Conservation (phyloP, 257 asterid genomes). For the Fraxinus cuspidata region DNA sequence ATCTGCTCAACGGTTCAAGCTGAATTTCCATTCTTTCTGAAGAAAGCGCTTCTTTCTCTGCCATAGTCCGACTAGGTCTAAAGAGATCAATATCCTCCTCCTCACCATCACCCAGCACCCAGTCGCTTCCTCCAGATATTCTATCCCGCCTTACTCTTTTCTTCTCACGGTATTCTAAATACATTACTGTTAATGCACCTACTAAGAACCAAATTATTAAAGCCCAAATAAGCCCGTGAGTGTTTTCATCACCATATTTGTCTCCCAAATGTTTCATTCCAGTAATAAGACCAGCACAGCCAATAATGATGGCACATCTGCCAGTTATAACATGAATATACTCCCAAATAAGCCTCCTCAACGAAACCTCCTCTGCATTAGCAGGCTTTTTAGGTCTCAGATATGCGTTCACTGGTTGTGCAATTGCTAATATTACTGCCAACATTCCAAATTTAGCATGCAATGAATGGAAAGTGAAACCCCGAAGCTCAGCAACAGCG, state of each 20-base stretch:
- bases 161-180: constrained; percentile 73
- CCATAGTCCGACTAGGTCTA: constrained; percentile 39
- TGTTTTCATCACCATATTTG: constrained; percentile 74
- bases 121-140: constrained; percentile 62
- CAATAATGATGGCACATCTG: constrained; percentile 71
- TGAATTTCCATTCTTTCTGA: constrained; percentile 87
- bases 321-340: constrained; percentile 70
- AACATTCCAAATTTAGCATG: constrained; percentile 89
- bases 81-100: constrained; percentile 76
- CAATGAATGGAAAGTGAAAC: constrained; percentile 57
- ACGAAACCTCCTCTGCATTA: constrained; percentile 51
- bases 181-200: constrained; percentile 55
- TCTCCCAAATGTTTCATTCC: constrained; percentile 96
- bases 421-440: constrained; percentile 67
- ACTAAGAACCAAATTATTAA: constrained; percentile 76
- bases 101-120: constrained; percentile 78
- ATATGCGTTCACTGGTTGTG: constrained; percentile 85
- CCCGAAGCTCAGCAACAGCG: constrained; percentile 97
- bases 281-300: constrained; percentile 74
- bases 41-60: constrained; percentile 52
- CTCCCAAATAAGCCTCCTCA: constrained; percentile 67
- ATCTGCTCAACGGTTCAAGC: constrained; percentile 77
- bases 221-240: constrained; percentile 80
- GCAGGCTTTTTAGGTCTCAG: constrained; percentile 78
- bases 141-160: constrained; percentile 48